Evolutionary conservation across 495 filamentous ascomycete genomes (phyloP).

Genomic region (Lichina pygmaea): DNA sequence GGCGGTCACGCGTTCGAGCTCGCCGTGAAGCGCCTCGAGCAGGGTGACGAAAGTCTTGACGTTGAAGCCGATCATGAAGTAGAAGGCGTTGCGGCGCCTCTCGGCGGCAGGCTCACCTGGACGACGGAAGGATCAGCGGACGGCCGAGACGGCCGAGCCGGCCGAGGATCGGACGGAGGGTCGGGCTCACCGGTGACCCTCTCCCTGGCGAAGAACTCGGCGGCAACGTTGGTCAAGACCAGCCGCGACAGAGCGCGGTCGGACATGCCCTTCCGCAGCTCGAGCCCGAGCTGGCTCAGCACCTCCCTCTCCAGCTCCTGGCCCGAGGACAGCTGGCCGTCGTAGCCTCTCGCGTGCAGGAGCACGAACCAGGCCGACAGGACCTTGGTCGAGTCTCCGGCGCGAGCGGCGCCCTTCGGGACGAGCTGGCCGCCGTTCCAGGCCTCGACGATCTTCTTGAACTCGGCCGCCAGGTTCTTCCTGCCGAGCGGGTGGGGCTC

Average conservation of each 20-base stretch:
- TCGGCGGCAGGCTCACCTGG: constrained; percentile 16
- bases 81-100: constrained; percentile 23
- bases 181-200: constrained; percentile 28
- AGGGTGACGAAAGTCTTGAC: constrained; percentile 55
- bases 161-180: not conserved
- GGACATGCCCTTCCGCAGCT: constrained; percentile 33
- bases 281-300: constrained; percentile 42
- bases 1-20: constrained; percentile 28
- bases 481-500: constrained; percentile 46
- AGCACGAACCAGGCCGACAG: constrained; percentile 64
- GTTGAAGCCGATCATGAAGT: constrained; percentile 58
- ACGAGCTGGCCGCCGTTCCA: constrained; percentile 34
- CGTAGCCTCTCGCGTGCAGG: constrained; percentile 63
- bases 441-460: constrained; percentile 37
- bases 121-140: constrained; percentile 2
- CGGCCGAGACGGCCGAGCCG: constrained; percentile 1
- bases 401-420: constrained; percentile 17
- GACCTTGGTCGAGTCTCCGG: constrained; percentile 20
- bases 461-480: constrained; percentile 54
- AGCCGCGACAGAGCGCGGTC: constrained; percentile 49
- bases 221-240: constrained; percentile 61
- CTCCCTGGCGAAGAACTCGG: constrained; percentile 39
- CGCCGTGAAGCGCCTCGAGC: constrained; percentile 40
- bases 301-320: constrained; percentile 77
- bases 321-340: constrained; percentile 37